Conservation (phyloP, 2,329 filamentous ascomycete genomes). For the Dactylella cylindrospora region DNA sequence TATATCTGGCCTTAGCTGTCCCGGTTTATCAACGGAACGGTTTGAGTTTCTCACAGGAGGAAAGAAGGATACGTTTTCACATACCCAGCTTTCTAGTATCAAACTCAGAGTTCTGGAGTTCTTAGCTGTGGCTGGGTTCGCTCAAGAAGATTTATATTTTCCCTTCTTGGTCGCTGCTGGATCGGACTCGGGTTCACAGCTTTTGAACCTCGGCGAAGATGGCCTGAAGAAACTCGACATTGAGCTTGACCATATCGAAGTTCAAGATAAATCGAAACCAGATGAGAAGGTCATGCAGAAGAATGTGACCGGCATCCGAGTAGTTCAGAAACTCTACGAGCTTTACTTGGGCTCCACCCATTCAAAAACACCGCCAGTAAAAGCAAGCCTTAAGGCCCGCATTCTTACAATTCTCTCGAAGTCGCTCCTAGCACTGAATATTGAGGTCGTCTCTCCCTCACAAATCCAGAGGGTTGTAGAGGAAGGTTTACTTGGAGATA, state of each 20-base stretch:
- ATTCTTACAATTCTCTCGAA: conserved; percentile 75
- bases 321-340: conserved; percentile 68
- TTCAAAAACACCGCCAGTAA: conserved; percentile 56
- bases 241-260: conserved; percentile 29
- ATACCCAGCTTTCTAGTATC: conserved; percentile 58
- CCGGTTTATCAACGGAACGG: conserved; percentile 67
- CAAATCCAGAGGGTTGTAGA: conserved; percentile 25
- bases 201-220: conserved; percentile 84
- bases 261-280: conserved; percentile 7
- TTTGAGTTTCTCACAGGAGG: conserved; percentile 69
- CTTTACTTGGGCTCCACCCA: conserved; percentile 68
- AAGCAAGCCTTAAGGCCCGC: conserved; percentile 72
- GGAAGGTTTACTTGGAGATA: conserved; percentile 33
- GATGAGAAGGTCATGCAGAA: conserved; percentile 14
- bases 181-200: conserved; percentile 73
- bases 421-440: conserved; percentile 56
- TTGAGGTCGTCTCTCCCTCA: conserved; percentile 9
- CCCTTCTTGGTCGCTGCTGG: conserved; percentile 78
- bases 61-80: conserved; percentile 64
- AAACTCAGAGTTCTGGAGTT: conserved; percentile 71
- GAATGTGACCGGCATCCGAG: conserved; percentile 35
- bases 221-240: conserved; percentile 64
- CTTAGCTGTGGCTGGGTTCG: conserved; percentile 81
- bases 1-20: conserved; percentile 11
- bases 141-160: conserved; percentile 77